A percentile compares a stretch with the other conserved stretches of the same genome.
These are phyloP conservation scores for Dioscorea alata DNA, from an alignment of 106 monocot genomes.

Conservation along the genomic window DNA sequence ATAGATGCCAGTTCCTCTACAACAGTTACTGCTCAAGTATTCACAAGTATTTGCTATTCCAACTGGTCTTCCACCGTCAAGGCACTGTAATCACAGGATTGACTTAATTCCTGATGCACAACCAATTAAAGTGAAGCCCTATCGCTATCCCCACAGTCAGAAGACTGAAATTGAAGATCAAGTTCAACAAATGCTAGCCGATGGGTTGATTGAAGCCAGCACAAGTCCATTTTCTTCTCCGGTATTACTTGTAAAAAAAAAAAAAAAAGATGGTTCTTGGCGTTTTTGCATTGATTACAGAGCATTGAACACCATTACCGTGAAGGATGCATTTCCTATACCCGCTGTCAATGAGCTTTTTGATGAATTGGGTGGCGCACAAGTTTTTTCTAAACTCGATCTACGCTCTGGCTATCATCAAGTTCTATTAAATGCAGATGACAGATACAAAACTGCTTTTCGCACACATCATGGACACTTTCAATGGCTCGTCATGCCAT, in stretches of 20 bases:
- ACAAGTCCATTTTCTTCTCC: neutral
- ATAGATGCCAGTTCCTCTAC: too few relatives aligned
- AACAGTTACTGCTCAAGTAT: too few relatives aligned
- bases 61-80: neutral
- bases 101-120: neutral
- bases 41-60: too few relatives aligned
- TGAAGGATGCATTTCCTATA: neutral
- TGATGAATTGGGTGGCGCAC: neutral
- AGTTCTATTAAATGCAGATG: neutral
- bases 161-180: constrained; percentile 2
- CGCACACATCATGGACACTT: neutral
- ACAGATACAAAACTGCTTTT: neutral
- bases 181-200: neutral
- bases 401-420: neutral
- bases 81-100: neutral
- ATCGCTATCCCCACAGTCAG: neutral
- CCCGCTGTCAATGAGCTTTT: neutral
- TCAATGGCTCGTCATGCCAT: neutral
- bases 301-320: neutral
- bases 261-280: neutral
- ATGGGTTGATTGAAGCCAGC: neutral
- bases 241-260: neutral
- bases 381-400: too few relatives aligned
- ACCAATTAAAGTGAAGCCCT: neutral
- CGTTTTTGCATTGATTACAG: neutral